These are phyloP conservation scores for Alternaria solani DNA, from an alignment of 2,329 filamentous ascomycete species.

Conservation along the genomic window DNA sequence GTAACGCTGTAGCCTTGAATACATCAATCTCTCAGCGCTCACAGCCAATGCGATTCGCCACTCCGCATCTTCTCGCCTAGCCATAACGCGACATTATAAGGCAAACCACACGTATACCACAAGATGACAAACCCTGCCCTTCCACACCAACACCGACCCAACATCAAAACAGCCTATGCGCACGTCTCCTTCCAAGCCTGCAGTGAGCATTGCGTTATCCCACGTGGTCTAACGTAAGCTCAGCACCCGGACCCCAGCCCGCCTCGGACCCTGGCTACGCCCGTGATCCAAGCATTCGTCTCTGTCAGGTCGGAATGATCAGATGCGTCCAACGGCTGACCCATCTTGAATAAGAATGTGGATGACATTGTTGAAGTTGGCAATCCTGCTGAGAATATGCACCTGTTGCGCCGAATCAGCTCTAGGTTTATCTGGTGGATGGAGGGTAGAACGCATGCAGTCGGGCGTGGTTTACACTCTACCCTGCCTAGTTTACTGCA, in stretches of 20 bases:
- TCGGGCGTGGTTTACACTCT: background rate
- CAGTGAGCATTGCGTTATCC: conserved; percentile 5
- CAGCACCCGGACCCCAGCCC: background rate
- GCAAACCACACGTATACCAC: too few species aligned
- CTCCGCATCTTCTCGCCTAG: too few species aligned
- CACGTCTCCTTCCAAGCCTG: background rate
- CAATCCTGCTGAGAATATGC: background rate
- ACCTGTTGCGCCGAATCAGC: background rate
- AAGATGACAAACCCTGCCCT: background rate
- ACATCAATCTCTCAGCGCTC: too few species aligned
- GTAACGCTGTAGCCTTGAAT: too few species aligned
- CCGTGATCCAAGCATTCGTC: conserved; percentile 1
- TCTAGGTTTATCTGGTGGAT: background rate
- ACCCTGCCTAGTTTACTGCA: background rate
- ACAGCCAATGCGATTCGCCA: too few species aligned
- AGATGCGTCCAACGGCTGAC: background rate
- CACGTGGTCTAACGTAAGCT: conserved; percentile 1
- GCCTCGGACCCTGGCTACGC: background rate
- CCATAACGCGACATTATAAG: too few species aligned
- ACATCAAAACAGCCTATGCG: background rate
- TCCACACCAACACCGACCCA: background rate
- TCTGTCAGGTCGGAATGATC: background rate
- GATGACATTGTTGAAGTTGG: background rate
- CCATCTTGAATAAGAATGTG: background rate
- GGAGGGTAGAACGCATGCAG: background rate